phyloP scores from a whole-genome alignment of 306 rosid species.

The Boehmeria nivea region DNA sequence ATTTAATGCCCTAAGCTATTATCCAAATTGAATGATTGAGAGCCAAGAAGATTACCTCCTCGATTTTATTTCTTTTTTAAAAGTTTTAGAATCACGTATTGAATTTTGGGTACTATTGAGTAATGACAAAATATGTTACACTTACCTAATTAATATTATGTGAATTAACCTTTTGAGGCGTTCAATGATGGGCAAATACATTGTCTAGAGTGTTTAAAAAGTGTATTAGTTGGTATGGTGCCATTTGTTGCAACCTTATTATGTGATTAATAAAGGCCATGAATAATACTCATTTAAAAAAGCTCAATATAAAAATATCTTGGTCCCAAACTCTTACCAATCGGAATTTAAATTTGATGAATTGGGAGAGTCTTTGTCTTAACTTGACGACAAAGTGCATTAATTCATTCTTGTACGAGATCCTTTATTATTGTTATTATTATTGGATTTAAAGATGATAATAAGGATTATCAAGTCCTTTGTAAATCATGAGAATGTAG shows the following conservation, averaged over 20 bases:
- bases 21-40: neutral
- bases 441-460: neutral
- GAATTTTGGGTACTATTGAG: neutral
- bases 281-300: no score
- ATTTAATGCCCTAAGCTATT: conserved; percentile 2
- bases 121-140: no score
- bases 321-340: no score
- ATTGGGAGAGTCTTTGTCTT: no score
- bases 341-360: no score
- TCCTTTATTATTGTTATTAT: neutral
- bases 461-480: neutral
- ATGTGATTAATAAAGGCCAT: no score
- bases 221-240: conserved; percentile 21
- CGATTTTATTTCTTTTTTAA: neutral
- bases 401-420: neutral
- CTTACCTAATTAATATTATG: conserved; percentile 14
- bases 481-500: conserved; percentile 6
- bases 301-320: no score
- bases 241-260: conserved; percentile 20
- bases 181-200: conserved; percentile 4
- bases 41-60: neutral
- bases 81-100: neutral
- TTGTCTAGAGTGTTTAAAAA: conserved; percentile 3
- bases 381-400: neutral
- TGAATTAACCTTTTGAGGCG: conserved; percentile 6